Conservation (phyloP, 306 rosid species). For the Vicia faba region DNA sequence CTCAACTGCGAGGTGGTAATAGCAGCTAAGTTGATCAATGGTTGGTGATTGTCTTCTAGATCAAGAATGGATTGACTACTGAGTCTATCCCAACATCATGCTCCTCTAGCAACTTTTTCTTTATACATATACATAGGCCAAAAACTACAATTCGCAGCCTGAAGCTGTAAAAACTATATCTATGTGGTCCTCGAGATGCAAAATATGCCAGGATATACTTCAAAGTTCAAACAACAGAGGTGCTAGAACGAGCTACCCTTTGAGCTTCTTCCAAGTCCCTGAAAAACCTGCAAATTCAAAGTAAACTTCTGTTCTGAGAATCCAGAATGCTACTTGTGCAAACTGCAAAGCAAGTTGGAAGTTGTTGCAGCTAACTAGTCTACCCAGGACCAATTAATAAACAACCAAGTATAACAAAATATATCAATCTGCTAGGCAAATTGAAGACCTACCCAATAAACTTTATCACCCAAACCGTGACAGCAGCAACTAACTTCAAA, state of each 20-base stretch:
- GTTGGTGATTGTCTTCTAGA: constrained; percentile 28
- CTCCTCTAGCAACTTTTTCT: constrained; percentile 31
- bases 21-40: constrained; percentile 33
- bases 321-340: constrained; percentile 15
- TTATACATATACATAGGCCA: constrained; percentile 28
- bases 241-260: constrained; percentile 68
- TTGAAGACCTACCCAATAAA: constrained; percentile 26
- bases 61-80: constrained; percentile 23
- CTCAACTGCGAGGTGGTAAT: constrained; percentile 19
- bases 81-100: constrained; percentile 34
- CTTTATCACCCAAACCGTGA: constrained; percentile 20
- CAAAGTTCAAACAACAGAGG: constrained; percentile 58
- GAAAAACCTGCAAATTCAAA: constrained; percentile 63
- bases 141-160: constrained; percentile 19
- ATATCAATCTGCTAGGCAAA: constrained; percentile 10
- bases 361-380: constrained; percentile 35
- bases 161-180: constrained; percentile 35
- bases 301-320: constrained; percentile 30
- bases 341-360: constrained; percentile 6
- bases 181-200: constrained; percentile 33
- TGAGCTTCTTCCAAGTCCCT: constrained; percentile 98
- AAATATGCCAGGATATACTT: constrained; percentile 40
- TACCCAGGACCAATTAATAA: constrained; percentile 15
- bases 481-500: constrained; percentile 10
- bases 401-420: constrained; percentile 15